Conservation (phyloP, 495 filamentous ascomycete species). For the Aspergillus panamensis region DNA sequence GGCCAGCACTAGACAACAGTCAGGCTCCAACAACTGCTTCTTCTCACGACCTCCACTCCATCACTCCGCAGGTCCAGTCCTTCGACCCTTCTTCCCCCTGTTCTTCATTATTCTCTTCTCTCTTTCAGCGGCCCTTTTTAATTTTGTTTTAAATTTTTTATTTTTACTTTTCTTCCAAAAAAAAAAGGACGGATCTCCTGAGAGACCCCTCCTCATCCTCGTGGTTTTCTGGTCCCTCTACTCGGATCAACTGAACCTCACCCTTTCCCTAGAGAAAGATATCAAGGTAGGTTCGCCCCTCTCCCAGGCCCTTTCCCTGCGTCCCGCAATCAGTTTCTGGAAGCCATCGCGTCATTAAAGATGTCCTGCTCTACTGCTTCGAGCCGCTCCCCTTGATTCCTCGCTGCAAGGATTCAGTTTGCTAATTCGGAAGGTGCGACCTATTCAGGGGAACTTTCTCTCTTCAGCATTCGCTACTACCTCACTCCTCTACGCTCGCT, state of each 20-base stretch:
- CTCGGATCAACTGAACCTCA: conserved; percentile 18
- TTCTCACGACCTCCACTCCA: conserved; percentile 18
- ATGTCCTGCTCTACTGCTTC: conserved; percentile 12
- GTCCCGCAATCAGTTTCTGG: conserved; percentile 13
- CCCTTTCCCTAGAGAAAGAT: conserved; percentile 19
- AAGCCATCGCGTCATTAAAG: conserved; percentile 13
- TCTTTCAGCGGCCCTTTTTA: conserved; percentile 26
- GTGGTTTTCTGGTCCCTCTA: conserved; percentile 19
- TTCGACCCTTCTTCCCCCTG: conserved; percentile 24
- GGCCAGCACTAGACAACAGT: conserved; percentile 21
- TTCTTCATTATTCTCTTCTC: conserved; percentile 24
- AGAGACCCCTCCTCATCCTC: conserved; percentile 16
- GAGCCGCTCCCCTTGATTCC: conserved; percentile 15
- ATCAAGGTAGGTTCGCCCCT: conserved; percentile 22
- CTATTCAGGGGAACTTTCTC: conserved; percentile 35
- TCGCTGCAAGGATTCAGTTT: conserved; percentile 22
- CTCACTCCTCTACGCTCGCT: conserved; percentile 29
- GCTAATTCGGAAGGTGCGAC: conserved; percentile 27
- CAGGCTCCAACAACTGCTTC: conserved; percentile 17
- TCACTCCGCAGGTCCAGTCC: conserved; percentile 28
- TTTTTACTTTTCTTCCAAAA: conserved; percentile 17
- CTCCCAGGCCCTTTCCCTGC: conserved; percentile 1
- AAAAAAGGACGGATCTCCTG: conserved; percentile 6
- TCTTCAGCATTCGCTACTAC: conserved; percentile 27
- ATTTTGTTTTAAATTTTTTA: conserved; percentile 12